These are phyloP conservation scores for Vigna hirtella DNA, from an alignment of 306 rosid species.

Conservation along the genomic window DNA sequence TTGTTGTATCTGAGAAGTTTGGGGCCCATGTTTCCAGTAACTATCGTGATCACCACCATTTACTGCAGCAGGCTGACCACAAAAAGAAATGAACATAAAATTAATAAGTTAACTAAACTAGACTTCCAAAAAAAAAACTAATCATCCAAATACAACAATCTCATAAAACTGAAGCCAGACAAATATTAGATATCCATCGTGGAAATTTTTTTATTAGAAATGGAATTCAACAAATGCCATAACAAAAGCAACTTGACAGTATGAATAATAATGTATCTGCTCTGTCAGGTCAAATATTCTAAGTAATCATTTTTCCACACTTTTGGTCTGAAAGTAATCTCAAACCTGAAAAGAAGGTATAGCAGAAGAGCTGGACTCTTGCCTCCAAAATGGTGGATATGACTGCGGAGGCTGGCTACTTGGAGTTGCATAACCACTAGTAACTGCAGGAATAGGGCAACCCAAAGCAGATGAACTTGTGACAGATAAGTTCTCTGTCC, in stretches of 20 bases:
- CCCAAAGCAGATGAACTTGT: conserved; percentile 64
- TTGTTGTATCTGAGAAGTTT: conserved; percentile 75
- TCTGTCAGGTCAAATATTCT: conserved; percentile 37
- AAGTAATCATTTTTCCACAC: conserved; percentile 37
- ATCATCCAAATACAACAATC: conserved; percentile 42
- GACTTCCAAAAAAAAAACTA: conserved; percentile 5
- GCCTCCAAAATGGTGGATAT: conserved; percentile 77
- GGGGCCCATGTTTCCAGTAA: conserved; percentile 88
- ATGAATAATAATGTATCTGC: conserved; percentile 17
- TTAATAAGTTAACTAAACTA: conserved; percentile 45
- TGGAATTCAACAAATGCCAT: conserved; percentile 10
- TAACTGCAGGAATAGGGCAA: conserved; percentile 64
- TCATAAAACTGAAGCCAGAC: conserved; percentile 29
- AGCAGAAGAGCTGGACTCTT: conserved; percentile 73
- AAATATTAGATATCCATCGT: conserved; percentile 31
- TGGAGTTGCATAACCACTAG: conserved; percentile 64
- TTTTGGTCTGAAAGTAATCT: conserved; percentile 43
- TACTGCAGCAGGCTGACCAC: conserved; percentile 85
- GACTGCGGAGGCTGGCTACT: conserved; percentile 68
- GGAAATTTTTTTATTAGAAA: not conserved
- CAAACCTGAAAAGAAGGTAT: conserved; percentile 89
- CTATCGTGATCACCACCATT: conserved; percentile 80
- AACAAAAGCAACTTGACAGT: conserved; percentile 15
- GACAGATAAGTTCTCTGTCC: conserved; percentile 87
- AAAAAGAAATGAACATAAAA: conserved; percentile 50